Evolutionary conservation across 2,329 filamentous ascomycete species (phyloP), one percentile per base, ranked within the genome.

Genomic region (Fusarium citri): DNA sequence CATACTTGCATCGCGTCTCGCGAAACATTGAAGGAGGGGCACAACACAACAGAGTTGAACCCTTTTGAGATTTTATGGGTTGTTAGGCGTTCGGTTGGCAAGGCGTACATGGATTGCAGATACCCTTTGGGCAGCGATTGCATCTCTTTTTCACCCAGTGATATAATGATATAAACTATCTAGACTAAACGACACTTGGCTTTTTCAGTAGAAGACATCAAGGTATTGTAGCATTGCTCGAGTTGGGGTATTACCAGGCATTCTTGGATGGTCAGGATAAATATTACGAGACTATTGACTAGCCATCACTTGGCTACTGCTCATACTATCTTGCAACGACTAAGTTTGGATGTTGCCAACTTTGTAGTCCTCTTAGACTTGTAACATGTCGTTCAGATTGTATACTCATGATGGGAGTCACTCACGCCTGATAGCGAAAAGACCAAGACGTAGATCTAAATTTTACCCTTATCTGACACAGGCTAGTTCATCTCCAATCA

Each of bases 71-170:
- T 46, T 28, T 49, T 53, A 41, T 30, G n/a, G 9, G n/a, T 20
- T 14, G 37, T 46, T 20, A 25, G 55, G 55, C 45, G 63, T 42
- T 67, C 22, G 50, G 41, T 26, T 46, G 47, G 56, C 64, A 57
- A 37, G 43, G 63, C 45, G 31, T 49, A 43, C 14, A 18, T 45
- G 55, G 23, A 43, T 60, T 62, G 23, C 40, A 41, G 46, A 66
- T 66, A 66, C 64, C 63, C 55, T 41, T 61, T 55, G n/a, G 43
- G 43, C 48, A 41, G 30, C 31, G 25, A 41, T 25, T 28, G n/a
- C 30, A 43, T 48, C 22, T 37, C 22, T 45, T 40, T 40, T 34
- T 28, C n/a, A 30, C 49, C 37, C 55, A 14, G 59, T 59, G 57
- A 59, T 50, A 59, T 37, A 46, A 45, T 34, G 43, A 30, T 49